Base-by-base conservation (phyloP, 1,139 yeast species). In the Candida dubliniensis region DNA sequence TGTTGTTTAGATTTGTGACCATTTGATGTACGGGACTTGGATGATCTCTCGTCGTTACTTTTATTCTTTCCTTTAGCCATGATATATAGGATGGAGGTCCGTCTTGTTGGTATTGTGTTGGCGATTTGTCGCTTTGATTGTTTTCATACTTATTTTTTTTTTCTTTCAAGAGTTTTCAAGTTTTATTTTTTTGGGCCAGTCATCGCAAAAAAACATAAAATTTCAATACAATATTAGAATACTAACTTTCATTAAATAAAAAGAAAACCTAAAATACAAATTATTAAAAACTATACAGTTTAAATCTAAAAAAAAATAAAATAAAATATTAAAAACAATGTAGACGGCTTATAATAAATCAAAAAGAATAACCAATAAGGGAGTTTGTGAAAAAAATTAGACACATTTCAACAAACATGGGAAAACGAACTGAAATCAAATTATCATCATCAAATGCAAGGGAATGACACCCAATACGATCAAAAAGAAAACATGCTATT, bases 21-120 rank as follows among this genome's bases (percentile, higher is more conserved):
- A 56, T 80, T 79, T 5, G 84, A 70, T 8, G 79, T 76, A 49
- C 73, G 63, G 42, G 60, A 63, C 47, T 60, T 53, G n/a, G 53
- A 44, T 6, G 60, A 51, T 42, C 67, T 61, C 14, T 68, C 74
- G 3, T 77, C 84, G 30, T 66, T 61, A 1, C 64, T 65, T 57
- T 82, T 83, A 55, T 82, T 82, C 62, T 83, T 84, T 8, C 88
- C 89, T 59, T 82, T 83, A 7, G 74, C 86, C 87, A 82, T 83
- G 37, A 27, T 32, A 38, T n/a, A 35, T 34, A 31, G 15, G 31
- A n/a, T 34, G 14, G 23, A 13, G 12, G 15, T 23, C 8, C 3
- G 7, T 5, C 4, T n/a, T 31, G 27, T 9, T 14, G 12, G 18
- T 31, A 9, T 34, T 42, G 38, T 42, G 27, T 34, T 34, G 30